Evolutionary conservation across 129 eudicot species (phyloP), one percentile per base, ranked within the genome.

Genomic region (Glebionis coronaria): DNA sequence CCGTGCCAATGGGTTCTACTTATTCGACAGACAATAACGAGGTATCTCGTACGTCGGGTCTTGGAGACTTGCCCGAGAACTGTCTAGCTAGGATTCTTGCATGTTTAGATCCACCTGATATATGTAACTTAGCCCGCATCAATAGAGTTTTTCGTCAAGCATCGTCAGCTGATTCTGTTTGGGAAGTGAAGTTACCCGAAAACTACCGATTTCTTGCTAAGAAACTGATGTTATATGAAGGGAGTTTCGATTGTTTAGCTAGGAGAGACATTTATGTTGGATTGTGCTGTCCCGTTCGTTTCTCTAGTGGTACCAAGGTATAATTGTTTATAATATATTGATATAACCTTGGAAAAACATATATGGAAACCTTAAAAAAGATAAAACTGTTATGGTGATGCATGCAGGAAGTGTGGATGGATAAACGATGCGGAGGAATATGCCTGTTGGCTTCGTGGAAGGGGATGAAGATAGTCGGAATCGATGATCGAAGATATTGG

Each of bases 401-500:
- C 54, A 49, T 70, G 72, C 82, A 85, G 97, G 94, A 81, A 71
- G 78, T 90, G 44, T 90, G 97, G 97, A 20, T 86, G 81, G 97
- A 86, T 16, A 83, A 90, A 70, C 68, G 78, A 44, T 88, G 94
- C 65, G 97, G 65, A 73, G 59, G 16, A 61, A 28, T 90, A 10
- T 87, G 95, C 79, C 79, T 82, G 78, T 68, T 79, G 16, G 80
- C 73, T 44, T 90, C 95, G 3, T 87, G 91, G 89, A 90, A 87
- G 68, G 95, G 90, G 58, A 25, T 90, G 87, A 84, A 80, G 65
- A 87, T 90, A 40, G 87, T 90, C 1, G 97, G 97, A 3, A 84
- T 87, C 9, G 81, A 87, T 70, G 97, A 90, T 81, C 82, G 95
- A 7, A 82, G 97, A 75, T 82, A 84, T 49, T 87, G 97, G 97